phyloP scores from a whole-genome alignment of 352 stramenopile species.

The Globisporangium nunn region DNA sequence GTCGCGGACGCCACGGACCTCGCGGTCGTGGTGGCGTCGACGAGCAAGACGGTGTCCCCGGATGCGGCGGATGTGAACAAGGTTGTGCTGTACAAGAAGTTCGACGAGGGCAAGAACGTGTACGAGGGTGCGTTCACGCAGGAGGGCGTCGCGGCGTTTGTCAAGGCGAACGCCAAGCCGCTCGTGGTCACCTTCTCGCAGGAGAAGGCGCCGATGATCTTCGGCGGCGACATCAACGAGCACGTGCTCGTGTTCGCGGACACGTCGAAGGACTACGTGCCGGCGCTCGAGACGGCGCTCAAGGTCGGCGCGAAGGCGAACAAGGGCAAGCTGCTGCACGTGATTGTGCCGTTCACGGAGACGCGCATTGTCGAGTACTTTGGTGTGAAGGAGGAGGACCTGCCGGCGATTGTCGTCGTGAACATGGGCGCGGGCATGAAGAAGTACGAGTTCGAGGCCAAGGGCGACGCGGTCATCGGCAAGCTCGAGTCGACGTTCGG shows the following conservation, averaged over 20 bases:
- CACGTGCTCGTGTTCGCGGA: slow-evolving; percentile 88
- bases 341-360: slow-evolving; percentile 85
- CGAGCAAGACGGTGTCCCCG: slow-evolving; percentile 49
- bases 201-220: slow-evolving; percentile 89
- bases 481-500: slow-evolving; percentile 46
- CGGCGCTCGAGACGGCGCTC: slow-evolving; percentile 44
- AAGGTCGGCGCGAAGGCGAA: slow-evolving; percentile 58
- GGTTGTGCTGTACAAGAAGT: slow-evolving; percentile 84
- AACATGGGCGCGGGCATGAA: slow-evolving; percentile 91
- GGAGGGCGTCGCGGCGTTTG: slow-evolving; percentile 52
- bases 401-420: slow-evolving; percentile 84
- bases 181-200: slow-evolving; percentile 88
- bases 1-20: slow-evolving; percentile 67
- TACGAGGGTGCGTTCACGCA: slow-evolving; percentile 74
- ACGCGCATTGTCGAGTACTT: slow-evolving; percentile 93
- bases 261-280: slow-evolving; percentile 54
- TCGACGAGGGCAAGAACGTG: slow-evolving; percentile 77
- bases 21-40: slow-evolving; percentile 73
- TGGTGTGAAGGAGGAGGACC: slow-evolving; percentile 75
- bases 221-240: slow-evolving; percentile 79
- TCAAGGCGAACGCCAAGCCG: slow-evolving; percentile 78
- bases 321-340: slow-evolving; percentile 88
- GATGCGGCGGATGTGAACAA: slow-evolving; percentile 49
- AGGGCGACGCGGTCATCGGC: slow-evolving; percentile 64
- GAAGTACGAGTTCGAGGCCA: slow-evolving; percentile 86